Evolutionary conservation across 2,329 filamentous ascomycete genomes (phyloP).

Genomic region (Paramyrothecium roridum): DNA sequence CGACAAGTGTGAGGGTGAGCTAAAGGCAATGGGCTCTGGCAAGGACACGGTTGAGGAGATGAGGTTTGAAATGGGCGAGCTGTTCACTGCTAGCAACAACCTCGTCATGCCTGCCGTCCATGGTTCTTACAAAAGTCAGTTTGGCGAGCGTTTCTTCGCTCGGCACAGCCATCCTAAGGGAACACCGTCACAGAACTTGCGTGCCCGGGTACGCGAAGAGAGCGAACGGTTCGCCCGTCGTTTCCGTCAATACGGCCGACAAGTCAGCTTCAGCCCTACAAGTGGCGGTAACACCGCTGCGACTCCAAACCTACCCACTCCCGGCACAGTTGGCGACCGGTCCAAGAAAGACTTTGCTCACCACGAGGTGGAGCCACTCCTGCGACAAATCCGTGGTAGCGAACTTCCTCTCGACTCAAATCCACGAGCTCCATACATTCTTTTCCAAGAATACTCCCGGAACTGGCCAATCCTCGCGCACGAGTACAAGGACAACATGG

Average conservation of each 20-base stretch:
- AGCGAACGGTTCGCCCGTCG: conserved; percentile 46
- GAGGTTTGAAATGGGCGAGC: conserved; percentile 50
- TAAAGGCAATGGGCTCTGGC: conserved; percentile 46
- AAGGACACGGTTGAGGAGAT: conserved; percentile 52
- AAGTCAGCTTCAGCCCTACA: conserved; percentile 37
- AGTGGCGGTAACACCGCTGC: conserved; percentile 10
- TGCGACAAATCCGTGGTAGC: conserved; percentile 48
- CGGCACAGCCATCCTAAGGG: conserved; percentile 45
- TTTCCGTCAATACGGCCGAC: conserved; percentile 48
- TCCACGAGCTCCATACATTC: conserved; percentile 49
- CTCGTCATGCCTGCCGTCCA: conserved; percentile 52
- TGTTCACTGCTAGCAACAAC: conserved; percentile 50
- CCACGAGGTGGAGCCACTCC: conserved; percentile 44
- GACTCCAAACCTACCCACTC: conserved; percentile 18
- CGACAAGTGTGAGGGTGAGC: conserved; percentile 45
- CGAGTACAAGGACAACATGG: conserved; percentile 52
- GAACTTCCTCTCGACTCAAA: conserved; percentile 52
- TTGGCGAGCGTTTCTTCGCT: conserved; percentile 48
- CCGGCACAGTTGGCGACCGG: conserved; percentile 28
- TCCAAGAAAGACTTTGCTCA: conserved; percentile 46
- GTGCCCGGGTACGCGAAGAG: conserved; percentile 48
- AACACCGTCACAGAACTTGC: conserved; percentile 48
- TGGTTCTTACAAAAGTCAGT: conserved; percentile 54
- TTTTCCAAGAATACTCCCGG: conserved; percentile 51
- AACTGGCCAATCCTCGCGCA: conserved; percentile 50